Conservation (phyloP, 495 filamentous ascomycete species). For the Parathielavia hyrcaniae region DNA sequence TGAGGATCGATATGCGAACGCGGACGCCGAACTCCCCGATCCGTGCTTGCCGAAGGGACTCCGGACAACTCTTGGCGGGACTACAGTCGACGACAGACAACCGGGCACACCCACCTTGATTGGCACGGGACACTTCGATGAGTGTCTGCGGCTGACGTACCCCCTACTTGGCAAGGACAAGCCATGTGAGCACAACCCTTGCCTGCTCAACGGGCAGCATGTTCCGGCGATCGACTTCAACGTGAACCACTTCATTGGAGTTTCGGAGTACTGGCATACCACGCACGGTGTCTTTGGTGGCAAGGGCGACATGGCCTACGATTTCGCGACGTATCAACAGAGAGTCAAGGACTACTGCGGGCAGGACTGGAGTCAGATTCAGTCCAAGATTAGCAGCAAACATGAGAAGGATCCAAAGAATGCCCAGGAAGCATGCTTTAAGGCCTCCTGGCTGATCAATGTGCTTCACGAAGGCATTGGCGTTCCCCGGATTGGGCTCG, state of each 20-base stretch:
- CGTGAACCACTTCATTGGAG: conserved; percentile 95
- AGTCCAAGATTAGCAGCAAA: conserved; percentile 52
- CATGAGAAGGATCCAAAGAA: conserved; percentile 56
- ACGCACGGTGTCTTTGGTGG: conserved; percentile 90
- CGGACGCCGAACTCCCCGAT: conserved; percentile 68
- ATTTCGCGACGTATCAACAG: conserved; percentile 83
- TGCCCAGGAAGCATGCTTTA: conserved; percentile 89
- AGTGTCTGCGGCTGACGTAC: conserved; percentile 74
- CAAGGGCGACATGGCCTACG: conserved; percentile 77
- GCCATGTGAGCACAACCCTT: conserved; percentile 76
- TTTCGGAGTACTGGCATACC: conserved; percentile 98
- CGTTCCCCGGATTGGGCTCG: conserved; percentile 80
- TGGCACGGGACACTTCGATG: conserved; percentile 79
- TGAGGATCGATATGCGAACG: conserved; percentile 50
- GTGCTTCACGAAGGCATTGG: conserved; percentile 94
- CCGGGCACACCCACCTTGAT: conserved; percentile 46
- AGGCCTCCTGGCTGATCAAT: conserved; percentile 95
- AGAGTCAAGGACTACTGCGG: conserved; percentile 80
- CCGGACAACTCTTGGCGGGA: conserved; percentile 58
- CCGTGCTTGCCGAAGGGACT: conserved; percentile 83
- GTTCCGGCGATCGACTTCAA: conserved; percentile 96
- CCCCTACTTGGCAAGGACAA: conserved; percentile 87
- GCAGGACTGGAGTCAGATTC: conserved; percentile 71
- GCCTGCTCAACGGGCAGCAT: conserved; percentile 80
- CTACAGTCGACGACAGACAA: conserved; percentile 32